phyloP scores from a whole-genome alignment of 139 green algal species.

The Coelastrella sp. region DNA sequence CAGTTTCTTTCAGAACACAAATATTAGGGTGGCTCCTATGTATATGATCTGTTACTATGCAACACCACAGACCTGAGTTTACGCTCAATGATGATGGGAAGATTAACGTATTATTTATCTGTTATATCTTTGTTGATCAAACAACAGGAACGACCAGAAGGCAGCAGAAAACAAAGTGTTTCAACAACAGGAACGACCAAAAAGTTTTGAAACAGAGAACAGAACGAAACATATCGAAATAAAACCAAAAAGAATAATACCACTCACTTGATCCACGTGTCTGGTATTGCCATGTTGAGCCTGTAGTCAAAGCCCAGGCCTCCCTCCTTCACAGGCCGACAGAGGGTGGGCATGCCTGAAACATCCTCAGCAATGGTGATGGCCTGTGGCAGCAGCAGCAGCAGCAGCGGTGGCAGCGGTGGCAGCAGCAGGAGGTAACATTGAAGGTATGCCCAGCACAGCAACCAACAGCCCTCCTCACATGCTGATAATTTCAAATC shows the following conservation, averaged over 20 bases:
- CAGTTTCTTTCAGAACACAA: too few relatives aligned
- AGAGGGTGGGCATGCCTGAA: constrained; percentile 93
- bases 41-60: too few relatives aligned
- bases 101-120: not conserved
- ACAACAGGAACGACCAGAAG: not conserved
- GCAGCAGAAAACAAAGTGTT: too few relatives aligned
- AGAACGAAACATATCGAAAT: too few relatives aligned
- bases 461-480: too few relatives aligned
- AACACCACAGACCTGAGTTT: not conserved
- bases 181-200: not conserved
- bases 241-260: too few relatives aligned
- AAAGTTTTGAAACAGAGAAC: too few relatives aligned
- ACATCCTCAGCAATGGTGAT: constrained; percentile 97
- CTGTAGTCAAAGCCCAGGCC: constrained; percentile 96
- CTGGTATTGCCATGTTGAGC: constrained; percentile 94
- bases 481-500: not conserved
- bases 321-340: constrained; percentile 87
- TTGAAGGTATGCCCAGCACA: too few relatives aligned
- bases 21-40: too few relatives aligned
- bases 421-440: not conserved
- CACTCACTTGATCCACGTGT: constrained; percentile 86
- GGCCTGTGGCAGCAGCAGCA: constrained; percentile 53
- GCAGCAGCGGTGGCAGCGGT: not conserved
- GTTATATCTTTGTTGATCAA: too few relatives aligned
- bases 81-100: not conserved